phyloP scores from a whole-genome alignment of 768 basidiomycete species.

The Tulasnella sp. region DNA sequence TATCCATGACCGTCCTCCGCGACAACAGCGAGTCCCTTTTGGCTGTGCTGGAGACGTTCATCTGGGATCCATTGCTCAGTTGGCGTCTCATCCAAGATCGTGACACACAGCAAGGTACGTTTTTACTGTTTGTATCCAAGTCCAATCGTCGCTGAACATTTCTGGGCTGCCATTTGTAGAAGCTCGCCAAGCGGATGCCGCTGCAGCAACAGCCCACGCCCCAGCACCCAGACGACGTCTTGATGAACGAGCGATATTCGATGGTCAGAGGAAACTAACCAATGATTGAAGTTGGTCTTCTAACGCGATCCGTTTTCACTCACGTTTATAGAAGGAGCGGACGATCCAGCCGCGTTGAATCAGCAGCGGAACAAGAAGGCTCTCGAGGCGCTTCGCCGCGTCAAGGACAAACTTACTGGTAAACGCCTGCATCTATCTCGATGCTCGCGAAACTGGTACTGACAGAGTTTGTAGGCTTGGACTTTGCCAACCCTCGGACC shows the following conservation, averaged over 20 bases:
- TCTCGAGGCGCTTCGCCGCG: conserved; percentile 84
- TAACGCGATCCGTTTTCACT: conserved; percentile 2
- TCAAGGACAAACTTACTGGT: conserved; percentile 92
- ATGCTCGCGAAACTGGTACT: background rate
- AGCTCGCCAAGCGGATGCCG: background rate
- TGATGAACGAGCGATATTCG: conserved; percentile 90
- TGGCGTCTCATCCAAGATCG: conserved; percentile 81
- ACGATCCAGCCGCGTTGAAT: conserved; percentile 49
- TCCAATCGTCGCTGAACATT: background rate
- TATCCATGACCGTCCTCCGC: conserved; percentile 92
- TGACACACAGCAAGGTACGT: conserved; percentile 36
- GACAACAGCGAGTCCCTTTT: conserved; percentile 98
- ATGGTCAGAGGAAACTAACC: conserved; percentile 42
- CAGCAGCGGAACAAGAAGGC: conserved; percentile 90
- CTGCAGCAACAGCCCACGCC: conserved; percentile 18
- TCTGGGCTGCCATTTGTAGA: conserved; percentile 2
- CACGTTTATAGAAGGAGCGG: conserved; percentile 33
- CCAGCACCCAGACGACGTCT: conserved; percentile 29
- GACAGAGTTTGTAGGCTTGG: conserved; percentile 55
- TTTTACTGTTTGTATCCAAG: background rate
- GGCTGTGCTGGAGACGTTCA: conserved; percentile 97
- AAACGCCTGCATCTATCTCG: conserved; percentile 24
- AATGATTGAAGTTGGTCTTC: background rate
- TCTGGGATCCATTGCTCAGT: conserved; percentile 95
- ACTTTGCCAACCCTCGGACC: conserved; percentile 74